Base-by-base conservation (phyloP, 257 asterid genomes). In the Pogostemon cablin region DNA sequence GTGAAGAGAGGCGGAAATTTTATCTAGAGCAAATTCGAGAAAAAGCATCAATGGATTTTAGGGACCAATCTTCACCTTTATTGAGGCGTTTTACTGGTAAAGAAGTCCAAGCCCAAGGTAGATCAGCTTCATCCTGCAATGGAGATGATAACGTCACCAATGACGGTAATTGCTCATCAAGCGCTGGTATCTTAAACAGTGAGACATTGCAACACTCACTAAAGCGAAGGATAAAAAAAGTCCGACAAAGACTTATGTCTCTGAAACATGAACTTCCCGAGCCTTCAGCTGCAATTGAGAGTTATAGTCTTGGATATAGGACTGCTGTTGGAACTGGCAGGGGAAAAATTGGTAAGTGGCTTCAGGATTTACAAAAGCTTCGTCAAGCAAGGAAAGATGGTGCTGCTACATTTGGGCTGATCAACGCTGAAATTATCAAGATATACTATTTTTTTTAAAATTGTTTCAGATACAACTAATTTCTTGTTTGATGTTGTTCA, bases 331-430 rank as follows among this genome's bases (percentile, higher is more conserved):
- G 90, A 71, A 95, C 90, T 81, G 98, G 97, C 55, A 86, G 96
- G 83, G 90, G 77, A 35, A 95, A 95, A 85, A 82, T 95, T 53
- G 89, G 85, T 38, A 86, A 89, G 79, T 95, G 95, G 98, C 80
- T 95, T 79, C 99, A 95, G 86, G 99, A 95, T 81, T 89, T 95
- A 75, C 98, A 95, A 76, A 95, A 85, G 61, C 95, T 87, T 70
- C 96, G 99, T 50, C 98, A 95, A 81, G 99, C 96, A 55, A 89
- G 99, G 79, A 95, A 91, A 82, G 98, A 88, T 50, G 99, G 99
- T 64, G 96, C 96, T 69, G 86, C 86, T 39, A 89, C 76, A 78
- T 91, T 95, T 76, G 99, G 99, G 66, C 86, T 89, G 37, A 88
- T 95, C 67, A 80, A 96, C 44, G 88, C 98, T 77, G 99, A 91